Evolutionary conservation across 768 basidiomycete genomes (phyloP).

Genomic region (Hortiboletus flavorubellus): DNA sequence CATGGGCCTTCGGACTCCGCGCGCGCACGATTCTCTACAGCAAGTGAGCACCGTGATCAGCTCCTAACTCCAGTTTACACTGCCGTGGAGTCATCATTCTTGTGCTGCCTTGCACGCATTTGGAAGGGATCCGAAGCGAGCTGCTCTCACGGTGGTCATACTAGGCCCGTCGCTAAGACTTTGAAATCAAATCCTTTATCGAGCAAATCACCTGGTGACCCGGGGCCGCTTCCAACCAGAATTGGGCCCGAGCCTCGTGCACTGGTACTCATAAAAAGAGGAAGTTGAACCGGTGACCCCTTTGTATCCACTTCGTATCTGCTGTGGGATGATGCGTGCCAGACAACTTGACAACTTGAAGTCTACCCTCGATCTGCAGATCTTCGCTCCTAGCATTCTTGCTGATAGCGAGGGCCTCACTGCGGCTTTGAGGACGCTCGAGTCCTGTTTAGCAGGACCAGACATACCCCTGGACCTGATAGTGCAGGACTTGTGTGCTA

Average conservation of each 20-base stretch:
- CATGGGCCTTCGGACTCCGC: background rate
- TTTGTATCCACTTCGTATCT: no score
- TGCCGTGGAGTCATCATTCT: no score
- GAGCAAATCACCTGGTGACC: no score
- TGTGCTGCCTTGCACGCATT: background rate
- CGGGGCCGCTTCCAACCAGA: background rate
- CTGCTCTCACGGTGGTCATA: background rate
- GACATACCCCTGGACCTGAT: conserved; percentile 20
- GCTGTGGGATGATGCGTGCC: no score
- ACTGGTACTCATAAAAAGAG: no score
- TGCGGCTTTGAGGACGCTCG: conserved; percentile 13
- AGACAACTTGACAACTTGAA: no score
- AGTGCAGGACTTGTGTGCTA: conserved; percentile 27
- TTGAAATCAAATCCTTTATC: background rate
- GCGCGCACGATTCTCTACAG: background rate
- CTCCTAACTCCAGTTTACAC: background rate
- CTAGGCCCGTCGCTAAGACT: background rate
- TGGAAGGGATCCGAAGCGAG: background rate
- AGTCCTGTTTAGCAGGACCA: conserved; percentile 27
- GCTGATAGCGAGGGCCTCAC: conserved; percentile 17
- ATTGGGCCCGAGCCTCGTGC: background rate
- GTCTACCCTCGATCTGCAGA: conserved; percentile 11
- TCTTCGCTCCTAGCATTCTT: conserved; percentile 15
- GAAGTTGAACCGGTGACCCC: no score
- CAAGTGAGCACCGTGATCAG: background rate